Evolutionary conservation across 495 filamentous ascomycete species (phyloP).

Genomic region (Evansstolkia leycettana): DNA sequence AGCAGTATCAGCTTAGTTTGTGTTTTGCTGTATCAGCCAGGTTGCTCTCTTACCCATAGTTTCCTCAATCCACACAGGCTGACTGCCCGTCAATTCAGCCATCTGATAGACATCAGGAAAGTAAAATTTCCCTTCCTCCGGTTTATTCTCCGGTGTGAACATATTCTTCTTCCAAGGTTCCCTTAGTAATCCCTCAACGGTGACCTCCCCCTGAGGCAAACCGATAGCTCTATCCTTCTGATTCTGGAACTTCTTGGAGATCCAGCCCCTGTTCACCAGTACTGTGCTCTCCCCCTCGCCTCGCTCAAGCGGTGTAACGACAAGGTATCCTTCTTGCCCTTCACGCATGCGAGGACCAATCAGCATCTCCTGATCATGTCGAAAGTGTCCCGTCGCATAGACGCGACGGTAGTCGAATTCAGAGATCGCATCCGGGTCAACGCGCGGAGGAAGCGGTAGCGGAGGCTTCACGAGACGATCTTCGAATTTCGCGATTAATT

Average conservation of each 20-base stretch:
- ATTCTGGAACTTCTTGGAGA: conserved; percentile 52
- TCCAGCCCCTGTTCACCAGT: conserved; percentile 84
- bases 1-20: conserved; percentile 8
- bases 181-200: conserved; percentile 70
- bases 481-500: conserved; percentile 77
- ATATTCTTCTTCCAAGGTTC: conserved; percentile 94
- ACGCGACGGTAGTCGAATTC: conserved; percentile 93
- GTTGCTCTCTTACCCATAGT: conserved; percentile 60
- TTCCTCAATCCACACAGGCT: conserved; percentile 90
- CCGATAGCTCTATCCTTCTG: conserved; percentile 48
- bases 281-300: conserved; percentile 50
- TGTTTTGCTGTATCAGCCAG: not conserved
- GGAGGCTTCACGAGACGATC: conserved; percentile 80
- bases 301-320: conserved; percentile 82
- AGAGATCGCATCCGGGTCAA: conserved; percentile 66
- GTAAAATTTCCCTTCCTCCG: conserved; percentile 74
- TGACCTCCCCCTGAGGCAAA: conserved; percentile 54
- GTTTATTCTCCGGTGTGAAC: conserved; percentile 86
- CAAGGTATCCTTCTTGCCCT: conserved; percentile 78
- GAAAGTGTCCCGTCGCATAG: conserved; percentile 55
- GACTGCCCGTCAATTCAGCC: conserved; percentile 72
- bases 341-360: conserved; percentile 83
- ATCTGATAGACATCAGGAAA: conserved; percentile 92
- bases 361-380: conserved; percentile 92
- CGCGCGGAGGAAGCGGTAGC: conserved; percentile 67